Conservation (phyloP, 352 stramenopile species). For the Pythium biforme region DNA sequence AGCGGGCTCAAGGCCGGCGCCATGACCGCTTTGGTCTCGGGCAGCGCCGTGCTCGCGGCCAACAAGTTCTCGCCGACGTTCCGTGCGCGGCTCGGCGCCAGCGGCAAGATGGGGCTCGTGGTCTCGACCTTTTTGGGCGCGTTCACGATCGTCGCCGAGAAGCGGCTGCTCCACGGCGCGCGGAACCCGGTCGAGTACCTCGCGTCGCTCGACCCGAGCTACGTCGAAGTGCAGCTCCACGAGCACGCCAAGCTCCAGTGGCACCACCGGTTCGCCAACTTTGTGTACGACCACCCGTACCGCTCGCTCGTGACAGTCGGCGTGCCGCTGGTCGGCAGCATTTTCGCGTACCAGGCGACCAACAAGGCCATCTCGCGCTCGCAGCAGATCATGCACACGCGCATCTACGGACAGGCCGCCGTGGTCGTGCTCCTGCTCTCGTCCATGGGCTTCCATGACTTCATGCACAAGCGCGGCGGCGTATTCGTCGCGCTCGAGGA, state of each 20-base stretch:
- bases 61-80: constrained; percentile 66
- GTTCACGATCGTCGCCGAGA: constrained; percentile 67
- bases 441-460: constrained; percentile 84
- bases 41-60: constrained; percentile 34
- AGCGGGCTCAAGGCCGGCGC: constrained; percentile 54
- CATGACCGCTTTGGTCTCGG: constrained; percentile 28
- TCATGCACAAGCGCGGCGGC: constrained; percentile 69
- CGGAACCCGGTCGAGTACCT: constrained; percentile 74
- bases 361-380: constrained; percentile 67
- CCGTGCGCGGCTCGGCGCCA: constrained; percentile 62
- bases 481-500: constrained; percentile 33
- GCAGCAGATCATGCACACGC: constrained; percentile 86
- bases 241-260: constrained; percentile 39
- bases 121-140: constrained; percentile 58
- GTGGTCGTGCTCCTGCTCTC: constrained; percentile 66
- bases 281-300: constrained; percentile 81
- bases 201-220: constrained; percentile 44
- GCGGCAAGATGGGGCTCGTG: constrained; percentile 71
- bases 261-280: constrained; percentile 65
- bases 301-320: constrained; percentile 48
- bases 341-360: constrained; percentile 64
- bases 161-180: constrained; percentile 48
- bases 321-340: constrained; percentile 61
- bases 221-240: constrained; percentile 37
- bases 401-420: constrained; percentile 72